Evolutionary conservation across 75 land plant genomes (phyloP).

Genomic region (Picea glauca): DNA sequence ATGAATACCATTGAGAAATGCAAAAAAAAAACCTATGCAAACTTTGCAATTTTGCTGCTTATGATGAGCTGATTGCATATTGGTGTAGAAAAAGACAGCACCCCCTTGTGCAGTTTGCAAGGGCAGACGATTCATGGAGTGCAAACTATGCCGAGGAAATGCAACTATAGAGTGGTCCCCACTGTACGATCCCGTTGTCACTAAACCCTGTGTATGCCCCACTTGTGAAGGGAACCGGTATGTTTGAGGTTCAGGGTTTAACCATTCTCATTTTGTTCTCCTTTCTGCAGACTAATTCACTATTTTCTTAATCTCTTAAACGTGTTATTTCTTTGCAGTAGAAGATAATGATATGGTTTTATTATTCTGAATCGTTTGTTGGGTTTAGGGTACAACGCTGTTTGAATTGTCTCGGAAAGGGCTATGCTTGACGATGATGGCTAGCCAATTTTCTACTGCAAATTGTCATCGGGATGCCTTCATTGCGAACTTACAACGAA

Average conservation of each 20-base stretch:
- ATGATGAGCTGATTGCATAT: not conserved
- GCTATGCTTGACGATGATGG: conserved; percentile 16
- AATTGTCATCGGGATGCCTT: no score
- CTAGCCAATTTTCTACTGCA: no score
- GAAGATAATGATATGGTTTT: not conserved
- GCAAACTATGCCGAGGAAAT: conserved; percentile 72
- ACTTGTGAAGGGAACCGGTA: conserved; percentile 86
- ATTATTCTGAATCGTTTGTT: not conserved
- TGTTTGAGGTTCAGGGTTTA: not conserved
- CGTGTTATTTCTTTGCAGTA: not conserved
- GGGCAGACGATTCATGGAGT: conserved; percentile 65
- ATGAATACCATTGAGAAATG: not conserved
- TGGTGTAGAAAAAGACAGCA: conserved; percentile 48
- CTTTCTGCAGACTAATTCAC: not conserved
- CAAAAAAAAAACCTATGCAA: not conserved
- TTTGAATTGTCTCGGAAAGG: conserved; percentile 48
- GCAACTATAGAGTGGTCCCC: conserved; percentile 76
- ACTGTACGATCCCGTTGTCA: conserved; percentile 52
- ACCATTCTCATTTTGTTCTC: not conserved
- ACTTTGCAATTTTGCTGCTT: not conserved
- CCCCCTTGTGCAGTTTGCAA: conserved; percentile 60
- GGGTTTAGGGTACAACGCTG: conserved; percentile 41
- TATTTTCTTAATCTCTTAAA: not conserved
- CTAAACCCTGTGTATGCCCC: conserved; percentile 75
- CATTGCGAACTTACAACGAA: no score